Base-by-base conservation (phyloP, 148 eudicot genomes). In the Fagopyrum homotropicum region DNA sequence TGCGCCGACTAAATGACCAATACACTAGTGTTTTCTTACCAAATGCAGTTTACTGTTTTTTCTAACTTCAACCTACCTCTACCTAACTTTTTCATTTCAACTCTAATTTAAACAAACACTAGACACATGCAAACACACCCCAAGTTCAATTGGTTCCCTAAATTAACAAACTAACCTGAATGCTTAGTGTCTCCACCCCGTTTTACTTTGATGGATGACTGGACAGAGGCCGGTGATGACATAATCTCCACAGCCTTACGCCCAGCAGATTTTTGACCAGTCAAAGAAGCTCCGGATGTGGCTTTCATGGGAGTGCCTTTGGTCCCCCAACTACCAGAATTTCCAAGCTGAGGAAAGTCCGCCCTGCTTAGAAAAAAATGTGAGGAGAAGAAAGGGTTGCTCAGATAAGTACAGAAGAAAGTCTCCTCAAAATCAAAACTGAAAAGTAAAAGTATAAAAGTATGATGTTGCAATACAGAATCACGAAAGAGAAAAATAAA, bases 281-380 rank as follows among this genome's bases (percentile, higher is more conserved):
- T 85, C 66, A 81, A 69, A 72, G 90, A 74, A 64, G 77, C 84
- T 51, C 86, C 90, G 75, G 83, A 74, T 49, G 51, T 9, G 63
- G 73, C 96, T 81, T 91, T 94, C 55, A 69, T 81, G 43, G 89
- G 89, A 35, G 91, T 79, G 79, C 54, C 89, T 85, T 88, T 95
- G 74, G 79, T 78, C 55, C 87, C 86, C 89, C 79, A 78, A 79
- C 80, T 85, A 45, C 91, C 88, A 66, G 85, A 86, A 78, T 79
- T 84, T 71, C 80, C 88, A 79, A 95, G 93, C 76, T 85, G 88
- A 61, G 97, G 96, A 75, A 86, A 92, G 50, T 84, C 92, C 40
- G 85, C 78, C 86, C 97, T 92, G 86, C 72, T 50, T 43, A 35
- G 45, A 77, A 5, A 61, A 72, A 48, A 77, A 49, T 22, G 66